These are phyloP conservation scores for Lumnitzera racemosa DNA, from an alignment of 345 rosid species.

Conservation along the genomic window DNA sequence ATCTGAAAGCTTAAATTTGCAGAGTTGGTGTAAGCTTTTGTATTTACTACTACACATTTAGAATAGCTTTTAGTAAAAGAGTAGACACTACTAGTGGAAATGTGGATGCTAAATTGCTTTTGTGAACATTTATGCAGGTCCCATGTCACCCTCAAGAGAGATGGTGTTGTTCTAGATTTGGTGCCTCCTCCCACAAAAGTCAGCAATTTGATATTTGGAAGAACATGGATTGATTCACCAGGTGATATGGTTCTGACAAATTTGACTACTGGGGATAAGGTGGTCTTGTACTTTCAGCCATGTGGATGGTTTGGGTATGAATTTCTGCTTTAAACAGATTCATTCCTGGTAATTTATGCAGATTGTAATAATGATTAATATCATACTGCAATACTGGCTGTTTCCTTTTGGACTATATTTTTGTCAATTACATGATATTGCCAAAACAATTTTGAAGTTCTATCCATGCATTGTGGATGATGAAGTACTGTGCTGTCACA, in stretches of 20 bases:
- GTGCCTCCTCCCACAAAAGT: conserved; percentile 75
- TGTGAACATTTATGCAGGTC: conserved; percentile 35
- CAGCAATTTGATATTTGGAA: conserved; percentile 69
- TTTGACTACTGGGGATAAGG: conserved; percentile 70
- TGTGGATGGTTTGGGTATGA: conserved; percentile 84
- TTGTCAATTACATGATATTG: no score
- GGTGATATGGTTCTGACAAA: conserved; percentile 81
- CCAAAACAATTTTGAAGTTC: no score
- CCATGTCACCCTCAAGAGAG: conserved; percentile 55
- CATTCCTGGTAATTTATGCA: neutral
- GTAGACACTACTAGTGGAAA: no score
- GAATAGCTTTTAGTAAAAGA: no score
- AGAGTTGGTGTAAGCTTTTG: no score
- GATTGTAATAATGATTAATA: neutral
- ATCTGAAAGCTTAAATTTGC: no score
- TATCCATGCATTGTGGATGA: no score
- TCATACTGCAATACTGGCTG: no score
- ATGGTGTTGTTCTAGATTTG: conserved; percentile 64
- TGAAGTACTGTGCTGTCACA: no score
- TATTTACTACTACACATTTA: no score
- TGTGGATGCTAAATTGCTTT: neutral
- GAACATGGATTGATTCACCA: conserved; percentile 75
- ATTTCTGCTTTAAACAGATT: conserved; percentile 6
- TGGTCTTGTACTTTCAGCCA: conserved; percentile 66
- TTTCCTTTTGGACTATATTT: no score